Evolutionary conservation across 257 asterid species (phyloP).

Genomic region (Capsicum chinense): DNA sequence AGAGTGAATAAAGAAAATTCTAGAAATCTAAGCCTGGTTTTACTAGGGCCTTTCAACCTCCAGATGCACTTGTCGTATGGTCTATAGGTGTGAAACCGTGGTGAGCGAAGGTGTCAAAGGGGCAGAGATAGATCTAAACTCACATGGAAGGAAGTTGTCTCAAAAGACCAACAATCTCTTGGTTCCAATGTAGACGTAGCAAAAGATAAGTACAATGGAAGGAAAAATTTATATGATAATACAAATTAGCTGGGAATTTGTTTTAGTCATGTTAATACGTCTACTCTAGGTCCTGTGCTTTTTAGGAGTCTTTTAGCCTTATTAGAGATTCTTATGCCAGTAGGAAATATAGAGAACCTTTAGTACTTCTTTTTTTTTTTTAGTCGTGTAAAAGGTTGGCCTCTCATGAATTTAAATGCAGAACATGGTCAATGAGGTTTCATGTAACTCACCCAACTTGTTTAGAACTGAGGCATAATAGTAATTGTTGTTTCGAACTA

Average conservation of each 20-base stretch:
- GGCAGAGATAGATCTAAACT: not conserved
- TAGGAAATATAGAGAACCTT: slow-evolving; percentile 5
- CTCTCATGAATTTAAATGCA: not conserved
- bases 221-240: not conserved
- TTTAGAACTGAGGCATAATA: not conserved
- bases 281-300: slow-evolving; percentile 1
- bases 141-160: not conserved
- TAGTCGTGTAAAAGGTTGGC: not conserved
- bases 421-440: not conserved
- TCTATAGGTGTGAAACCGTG: not conserved
- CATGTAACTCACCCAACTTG: not conserved
- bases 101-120: not conserved
- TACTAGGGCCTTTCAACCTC: not conserved
- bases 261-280: not conserved
- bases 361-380: not conserved
- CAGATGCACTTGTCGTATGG: slow-evolving; percentile 12
- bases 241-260: not conserved
- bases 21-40: not conserved
- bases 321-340: not conserved
- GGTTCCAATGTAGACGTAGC: not conserved
- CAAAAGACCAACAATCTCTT: slow-evolving; percentile 8
- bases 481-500: not conserved
- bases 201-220: not conserved
- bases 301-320: not conserved
- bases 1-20: slow-evolving; percentile 15